Evolutionary conservation across 495 filamentous ascomycete species (phyloP).

Genomic region (Hypomontagnella monticulosa): DNA sequence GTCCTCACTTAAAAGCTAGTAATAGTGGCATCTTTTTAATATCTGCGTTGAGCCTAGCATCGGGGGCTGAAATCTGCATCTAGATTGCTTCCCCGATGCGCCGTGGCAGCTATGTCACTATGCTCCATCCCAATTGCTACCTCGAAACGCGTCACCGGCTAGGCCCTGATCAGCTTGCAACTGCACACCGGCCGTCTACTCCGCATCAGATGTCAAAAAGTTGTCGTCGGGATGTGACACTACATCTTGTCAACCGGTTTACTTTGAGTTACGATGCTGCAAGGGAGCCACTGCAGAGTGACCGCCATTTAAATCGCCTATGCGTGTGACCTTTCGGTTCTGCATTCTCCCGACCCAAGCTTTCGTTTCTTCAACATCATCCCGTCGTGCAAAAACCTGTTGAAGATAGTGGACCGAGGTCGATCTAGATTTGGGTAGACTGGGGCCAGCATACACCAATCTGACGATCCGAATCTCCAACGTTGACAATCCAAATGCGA

Average conservation of each 20-base stretch:
- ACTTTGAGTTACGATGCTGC: not conserved
- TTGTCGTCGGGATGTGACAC: not conserved
- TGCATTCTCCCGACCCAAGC: constrained; percentile 7
- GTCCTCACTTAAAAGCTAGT: not conserved
- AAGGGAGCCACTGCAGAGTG: not conserved
- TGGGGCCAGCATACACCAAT: constrained; percentile 17
- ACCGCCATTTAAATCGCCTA: constrained; percentile 11
- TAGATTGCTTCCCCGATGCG: constrained; percentile 26
- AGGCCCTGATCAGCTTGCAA: constrained; percentile 12
- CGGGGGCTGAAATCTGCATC: constrained; percentile 39
- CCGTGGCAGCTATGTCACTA: constrained; percentile 9
- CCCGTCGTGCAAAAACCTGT: not conserved
- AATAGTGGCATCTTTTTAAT: constrained; percentile 1
- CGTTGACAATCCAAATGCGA: constrained; percentile 1
- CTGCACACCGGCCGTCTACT: constrained; percentile 1
- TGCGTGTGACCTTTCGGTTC: constrained; percentile 27
- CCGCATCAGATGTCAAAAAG: constrained; percentile 25
- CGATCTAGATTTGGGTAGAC: not conserved
- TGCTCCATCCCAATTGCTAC: constrained; percentile 12
- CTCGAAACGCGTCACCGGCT: constrained; percentile 20
- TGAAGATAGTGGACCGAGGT: not conserved
- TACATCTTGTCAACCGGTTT: constrained; percentile 8
- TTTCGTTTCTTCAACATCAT: not conserved
- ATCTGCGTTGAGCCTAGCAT: constrained; percentile 29
- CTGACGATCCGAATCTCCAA: constrained; percentile 35